Conservation (phyloP, 163 green algal species). For the Chloromonas sp. region DNA sequence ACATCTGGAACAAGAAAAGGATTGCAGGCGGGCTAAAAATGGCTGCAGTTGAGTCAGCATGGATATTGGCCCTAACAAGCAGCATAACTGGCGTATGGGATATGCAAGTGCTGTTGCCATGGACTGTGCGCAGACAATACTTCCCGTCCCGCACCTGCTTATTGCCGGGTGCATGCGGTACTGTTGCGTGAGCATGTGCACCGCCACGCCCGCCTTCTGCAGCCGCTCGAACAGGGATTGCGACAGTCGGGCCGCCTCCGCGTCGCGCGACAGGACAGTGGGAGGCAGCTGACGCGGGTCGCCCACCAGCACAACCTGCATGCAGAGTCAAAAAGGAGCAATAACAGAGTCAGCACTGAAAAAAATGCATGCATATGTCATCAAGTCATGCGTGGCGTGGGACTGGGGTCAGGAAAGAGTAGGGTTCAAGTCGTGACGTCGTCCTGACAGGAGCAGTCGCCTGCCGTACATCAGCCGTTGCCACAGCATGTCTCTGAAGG, state of each 20-base stretch:
- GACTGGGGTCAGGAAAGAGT: not conserved
- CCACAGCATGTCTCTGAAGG: too few relatives aligned
- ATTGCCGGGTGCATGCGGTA: slow-evolving; percentile 86
- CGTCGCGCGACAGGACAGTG: slow-evolving; percentile 66
- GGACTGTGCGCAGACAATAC: not conserved
- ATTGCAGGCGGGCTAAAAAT: too few relatives aligned
- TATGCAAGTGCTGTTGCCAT: not conserved
- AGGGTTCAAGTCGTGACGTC: not conserved
- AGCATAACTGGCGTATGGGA: too few relatives aligned
- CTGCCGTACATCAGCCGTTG: not conserved
- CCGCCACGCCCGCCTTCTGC: slow-evolving; percentile 31
- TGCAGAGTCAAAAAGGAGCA: not conserved
- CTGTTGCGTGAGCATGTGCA: slow-evolving; percentile 32
- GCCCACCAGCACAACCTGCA: slow-evolving; percentile 69
- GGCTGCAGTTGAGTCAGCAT: too few relatives aligned
- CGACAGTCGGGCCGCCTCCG: slow-evolving; percentile 35
- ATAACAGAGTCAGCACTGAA: not conserved
- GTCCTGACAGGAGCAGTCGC: not conserved
- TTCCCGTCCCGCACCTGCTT: slow-evolving; percentile 25
- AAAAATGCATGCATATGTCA: not conserved
- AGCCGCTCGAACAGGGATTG: slow-evolving; percentile 77
- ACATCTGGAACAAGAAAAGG: too few relatives aligned
- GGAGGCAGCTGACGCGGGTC: slow-evolving; percentile 85
- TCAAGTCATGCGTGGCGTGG: not conserved
- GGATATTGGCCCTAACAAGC: too few relatives aligned